Evolutionary conservation across 2,329 filamentous ascomycete species (phyloP).

Genomic region (Arthrobotrys pseudoclavata): DNA sequence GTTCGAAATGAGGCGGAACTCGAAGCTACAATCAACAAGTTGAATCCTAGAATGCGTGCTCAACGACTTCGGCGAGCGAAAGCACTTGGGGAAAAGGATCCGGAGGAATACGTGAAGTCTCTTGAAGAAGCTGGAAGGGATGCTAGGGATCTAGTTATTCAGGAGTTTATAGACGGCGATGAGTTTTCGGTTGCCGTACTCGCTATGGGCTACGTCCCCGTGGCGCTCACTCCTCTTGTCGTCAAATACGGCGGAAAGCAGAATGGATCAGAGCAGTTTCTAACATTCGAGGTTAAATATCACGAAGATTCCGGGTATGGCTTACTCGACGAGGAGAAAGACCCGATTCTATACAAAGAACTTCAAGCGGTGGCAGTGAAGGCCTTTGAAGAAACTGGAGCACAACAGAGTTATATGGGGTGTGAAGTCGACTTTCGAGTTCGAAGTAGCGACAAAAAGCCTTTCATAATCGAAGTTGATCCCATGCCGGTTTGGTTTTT

Average conservation of each 20-base stretch:
- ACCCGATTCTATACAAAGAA: background rate
- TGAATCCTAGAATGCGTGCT: slow-evolving; percentile 11
- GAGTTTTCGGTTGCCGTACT: slow-evolving; percentile 8
- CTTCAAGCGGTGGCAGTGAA: slow-evolving; percentile 7
- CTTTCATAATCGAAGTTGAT: slow-evolving; percentile 10
- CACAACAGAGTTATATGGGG: background rate
- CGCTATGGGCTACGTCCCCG: slow-evolving; percentile 4
- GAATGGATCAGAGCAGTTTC: background rate
- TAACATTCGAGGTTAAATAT: slow-evolving; percentile 15
- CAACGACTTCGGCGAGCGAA: slow-evolving; percentile 11
- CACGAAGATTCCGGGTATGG: slow-evolving; percentile 5
- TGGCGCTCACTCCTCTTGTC: slow-evolving; percentile 3
- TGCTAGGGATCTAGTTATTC: slow-evolving; percentile 7
- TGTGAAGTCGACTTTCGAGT: slow-evolving; percentile 15
- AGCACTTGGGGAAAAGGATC: slow-evolving; percentile 1
- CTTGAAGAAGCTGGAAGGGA: background rate
- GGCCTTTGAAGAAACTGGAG: slow-evolving; percentile 5
- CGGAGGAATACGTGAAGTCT: background rate
- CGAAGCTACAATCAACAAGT: slow-evolving; percentile 1
- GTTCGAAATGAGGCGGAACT: slow-evolving; percentile 10
- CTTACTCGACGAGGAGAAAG: background rate
- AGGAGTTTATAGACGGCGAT: slow-evolving; percentile 13
- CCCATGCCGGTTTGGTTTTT: slow-evolving; percentile 7
- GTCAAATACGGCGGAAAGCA: slow-evolving; percentile 4
- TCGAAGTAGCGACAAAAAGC: background rate